Conservation (phyloP, 139 green algal genomes). For the Chlamydomonas schloesseri region DNA sequence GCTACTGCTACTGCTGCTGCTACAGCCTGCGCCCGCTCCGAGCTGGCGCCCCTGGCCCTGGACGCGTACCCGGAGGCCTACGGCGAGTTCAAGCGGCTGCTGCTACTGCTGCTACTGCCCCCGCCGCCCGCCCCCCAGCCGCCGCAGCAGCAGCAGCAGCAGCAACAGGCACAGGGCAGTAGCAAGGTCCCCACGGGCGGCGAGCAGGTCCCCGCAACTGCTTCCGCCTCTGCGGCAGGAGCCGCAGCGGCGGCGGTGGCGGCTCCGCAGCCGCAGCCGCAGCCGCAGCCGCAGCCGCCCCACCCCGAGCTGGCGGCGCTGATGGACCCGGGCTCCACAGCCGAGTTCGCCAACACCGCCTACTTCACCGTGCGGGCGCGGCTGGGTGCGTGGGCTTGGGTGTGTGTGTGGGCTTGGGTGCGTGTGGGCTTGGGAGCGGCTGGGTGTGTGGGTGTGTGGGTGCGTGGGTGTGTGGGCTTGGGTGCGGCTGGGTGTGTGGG, state of each 20-base stretch:
- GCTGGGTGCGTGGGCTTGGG: constrained; percentile 2
- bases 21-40: constrained; percentile 64
- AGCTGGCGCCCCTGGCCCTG: constrained; percentile 73
- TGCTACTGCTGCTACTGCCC: constrained; percentile 67
- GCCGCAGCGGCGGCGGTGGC: too few relatives aligned
- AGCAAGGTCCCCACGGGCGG: constrained; percentile 33
- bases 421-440: background rate
- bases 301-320: background rate
- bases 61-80: constrained; percentile 83
- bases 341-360: constrained; percentile 25
- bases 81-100: constrained; percentile 73
- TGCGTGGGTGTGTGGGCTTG: too few relatives aligned
- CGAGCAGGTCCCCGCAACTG: too few relatives aligned
- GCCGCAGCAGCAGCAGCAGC: too few relatives aligned
- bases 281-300: background rate
- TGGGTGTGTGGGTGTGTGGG: too few relatives aligned
- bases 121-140: background rate
- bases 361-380: constrained; percentile 1
- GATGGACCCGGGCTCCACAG: background rate
- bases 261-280: background rate
- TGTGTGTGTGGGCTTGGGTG: background rate
- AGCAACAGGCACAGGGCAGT: constrained; percentile 59
- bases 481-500: too few relatives aligned
- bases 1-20: too few relatives aligned
- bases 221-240: too few relatives aligned